Conservation (phyloP, 441 rosid species). For the Melastoma candidum region DNA sequence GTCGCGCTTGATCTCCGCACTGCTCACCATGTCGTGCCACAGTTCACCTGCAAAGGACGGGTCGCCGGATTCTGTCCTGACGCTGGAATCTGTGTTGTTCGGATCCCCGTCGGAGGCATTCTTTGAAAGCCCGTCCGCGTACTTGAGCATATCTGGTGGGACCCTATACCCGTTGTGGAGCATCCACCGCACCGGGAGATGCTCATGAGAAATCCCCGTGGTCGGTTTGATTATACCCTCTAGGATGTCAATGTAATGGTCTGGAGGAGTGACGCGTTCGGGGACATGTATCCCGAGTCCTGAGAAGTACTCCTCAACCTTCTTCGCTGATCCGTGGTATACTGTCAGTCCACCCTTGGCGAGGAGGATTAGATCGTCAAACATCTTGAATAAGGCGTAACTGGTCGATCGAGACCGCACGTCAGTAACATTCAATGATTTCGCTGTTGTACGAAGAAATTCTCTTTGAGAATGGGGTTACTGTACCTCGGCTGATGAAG, state of each 20-base stretch:
- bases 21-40: constrained; percentile 65
- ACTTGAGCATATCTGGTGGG: constrained; percentile 79
- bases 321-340: constrained; percentile 85
- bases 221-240: constrained; percentile 77
- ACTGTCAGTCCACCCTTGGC: constrained; percentile 91
- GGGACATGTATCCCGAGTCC: constrained; percentile 76
- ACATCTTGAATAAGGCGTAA: constrained; percentile 83
- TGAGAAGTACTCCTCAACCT: constrained; percentile 78
- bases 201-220: constrained; percentile 50
- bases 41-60: constrained; percentile 69
- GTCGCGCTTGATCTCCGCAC: constrained; percentile 58
- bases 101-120: constrained; percentile 35
- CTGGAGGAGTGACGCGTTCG: constrained; percentile 90
- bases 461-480: no score
- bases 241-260: constrained; percentile 87
- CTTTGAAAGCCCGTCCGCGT: constrained; percentile 39
- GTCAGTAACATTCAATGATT: background rate
- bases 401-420: constrained; percentile 24
- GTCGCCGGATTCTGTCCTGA: constrained; percentile 23
- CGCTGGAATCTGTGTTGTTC: constrained; percentile 25
- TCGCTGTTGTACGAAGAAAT: no score
- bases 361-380: constrained; percentile 89
- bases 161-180: constrained; percentile 84
- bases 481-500: constrained; percentile 77
- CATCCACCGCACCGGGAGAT: constrained; percentile 95